Evolutionary conservation across 805 yeast species (phyloP).

Genomic region (Candida xyloterini): DNA sequence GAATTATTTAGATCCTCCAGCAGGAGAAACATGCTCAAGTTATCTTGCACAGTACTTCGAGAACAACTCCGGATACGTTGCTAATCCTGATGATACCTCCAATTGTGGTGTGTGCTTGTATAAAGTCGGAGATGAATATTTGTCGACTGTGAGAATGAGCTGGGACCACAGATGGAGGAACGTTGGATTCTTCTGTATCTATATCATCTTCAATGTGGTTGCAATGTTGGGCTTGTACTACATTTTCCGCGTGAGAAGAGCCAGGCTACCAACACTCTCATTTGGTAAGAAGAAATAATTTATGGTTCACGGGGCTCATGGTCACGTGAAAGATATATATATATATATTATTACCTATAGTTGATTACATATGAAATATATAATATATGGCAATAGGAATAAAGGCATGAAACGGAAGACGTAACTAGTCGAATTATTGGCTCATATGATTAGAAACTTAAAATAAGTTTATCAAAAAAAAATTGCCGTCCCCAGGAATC

Average conservation of each 20-base stretch:
- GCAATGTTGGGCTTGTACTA: constrained; percentile 39
- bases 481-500: constrained; percentile 25
- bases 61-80: constrained; percentile 51
- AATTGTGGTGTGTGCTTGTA: constrained; percentile 50
- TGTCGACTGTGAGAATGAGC: constrained; percentile 40
- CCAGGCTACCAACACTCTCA: constrained; percentile 1
- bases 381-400: no score
- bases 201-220: constrained; percentile 47
- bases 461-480: no score
- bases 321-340: no score
- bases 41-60: constrained; percentile 43
- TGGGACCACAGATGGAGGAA: constrained; percentile 61
- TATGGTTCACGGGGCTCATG: no score
- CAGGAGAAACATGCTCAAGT: constrained; percentile 61
- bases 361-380: no score
- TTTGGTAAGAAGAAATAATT: background rate
- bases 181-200: constrained; percentile 59
- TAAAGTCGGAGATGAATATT: constrained; percentile 44
- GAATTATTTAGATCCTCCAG: constrained; percentile 50
- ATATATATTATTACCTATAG: no score
- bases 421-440: no score
- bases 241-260: constrained; percentile 31
- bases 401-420: no score
- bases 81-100: constrained; percentile 46
- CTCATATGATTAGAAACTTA: no score